Evolutionary conservation across 1,284 basidiomycete species (phyloP), one percentile per base, ranked within the genome.

Genomic region (Puccinia coronata): DNA sequence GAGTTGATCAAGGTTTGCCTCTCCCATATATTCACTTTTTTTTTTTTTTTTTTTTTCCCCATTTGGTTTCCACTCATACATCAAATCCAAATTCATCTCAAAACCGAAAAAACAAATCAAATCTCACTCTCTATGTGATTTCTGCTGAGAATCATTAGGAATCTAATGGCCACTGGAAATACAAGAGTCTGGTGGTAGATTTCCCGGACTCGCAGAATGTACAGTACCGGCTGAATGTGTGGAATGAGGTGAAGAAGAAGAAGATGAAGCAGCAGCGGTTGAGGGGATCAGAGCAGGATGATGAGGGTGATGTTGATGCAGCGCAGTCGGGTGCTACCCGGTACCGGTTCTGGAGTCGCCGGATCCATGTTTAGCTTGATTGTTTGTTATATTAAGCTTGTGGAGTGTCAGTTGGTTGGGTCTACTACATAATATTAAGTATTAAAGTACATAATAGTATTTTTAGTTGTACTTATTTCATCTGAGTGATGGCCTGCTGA

Each of bases 1-100:
- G 51, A 78, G 47, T 53, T 78, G 34, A 70, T 70, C 28, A 78
- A 69, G 70, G 76, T 78, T 78, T n/a, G n/a, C n/a, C n/a, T n/a
- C n/a, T n/a, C n/a, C n/a, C n/a, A n/a, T n/a, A n/a, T n/a, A n/a
- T n/a, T n/a, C n/a, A n/a, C n/a, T n/a, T n/a, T n/a, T n/a, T n/a
- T n/a, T n/a, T n/a, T n/a, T n/a, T n/a, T n/a, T n/a, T n/a, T n/a
- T n/a, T n/a, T n/a, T n/a, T n/a, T n/a, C n/a, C n/a, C n/a, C n/a
- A n/a, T n/a, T n/a, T n/a, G n/a, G n/a, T n/a, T n/a, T n/a, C n/a
- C n/a, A n/a, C n/a, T n/a, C n/a, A n/a, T n/a, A n/a, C n/a, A n/a
- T n/a, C n/a, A n/a, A n/a, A n/a, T n/a, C n/a, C n/a, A n/a, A n/a
- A n/a, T n/a, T n/a, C n/a, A n/a, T n/a, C n/a, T n/a, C n/a, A n/a